These are phyloP conservation scores for Hortiboletus campestris DNA, from an alignment of 768 basidiomycete species.

Conservation along the genomic window DNA sequence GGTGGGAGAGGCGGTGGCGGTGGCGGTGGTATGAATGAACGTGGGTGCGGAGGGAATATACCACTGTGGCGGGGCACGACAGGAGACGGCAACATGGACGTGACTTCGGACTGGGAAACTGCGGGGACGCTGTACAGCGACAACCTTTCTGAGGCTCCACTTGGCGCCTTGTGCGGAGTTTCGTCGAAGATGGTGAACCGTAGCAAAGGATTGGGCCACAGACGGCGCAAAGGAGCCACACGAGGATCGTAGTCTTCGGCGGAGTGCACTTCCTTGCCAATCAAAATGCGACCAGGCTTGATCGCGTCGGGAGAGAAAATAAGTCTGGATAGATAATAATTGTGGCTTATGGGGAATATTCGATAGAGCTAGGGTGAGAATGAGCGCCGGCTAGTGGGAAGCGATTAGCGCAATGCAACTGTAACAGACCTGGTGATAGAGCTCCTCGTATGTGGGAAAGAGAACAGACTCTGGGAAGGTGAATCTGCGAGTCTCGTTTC, in stretches of 20 bases:
- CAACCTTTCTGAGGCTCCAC: not conserved
- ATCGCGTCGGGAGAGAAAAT: constrained; percentile 65
- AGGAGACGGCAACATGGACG: not conserved
- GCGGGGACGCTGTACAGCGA: constrained; percentile 4
- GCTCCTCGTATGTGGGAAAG: constrained; percentile 64
- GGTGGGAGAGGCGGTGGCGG: constrained; percentile 28
- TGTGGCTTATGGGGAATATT: constrained; percentile 61
- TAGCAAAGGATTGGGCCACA: constrained; percentile 59
- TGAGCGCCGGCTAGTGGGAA: constrained; percentile 15
- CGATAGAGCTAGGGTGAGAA: constrained; percentile 55
- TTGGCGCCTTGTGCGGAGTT: constrained; percentile 38
- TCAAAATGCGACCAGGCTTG: constrained; percentile 53
- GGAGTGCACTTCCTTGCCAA: constrained; percentile 58
- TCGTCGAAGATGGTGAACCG: constrained; percentile 62
- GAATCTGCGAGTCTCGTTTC: constrained; percentile 65
- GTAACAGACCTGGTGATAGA: constrained; percentile 57
- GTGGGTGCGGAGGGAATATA: not conserved
- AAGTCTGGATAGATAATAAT: constrained; percentile 63
- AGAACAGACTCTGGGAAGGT: constrained; percentile 47
- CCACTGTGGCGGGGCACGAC: not conserved
- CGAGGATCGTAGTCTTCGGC: constrained; percentile 55
- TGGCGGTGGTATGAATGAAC: not conserved
- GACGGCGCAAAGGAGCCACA: constrained; percentile 49
- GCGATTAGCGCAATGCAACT: constrained; percentile 15
- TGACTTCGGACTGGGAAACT: not conserved